Evolutionary conservation across 2,329 filamentous ascomycete species (phyloP).

Genomic region (Aspergillus melleus): DNA sequence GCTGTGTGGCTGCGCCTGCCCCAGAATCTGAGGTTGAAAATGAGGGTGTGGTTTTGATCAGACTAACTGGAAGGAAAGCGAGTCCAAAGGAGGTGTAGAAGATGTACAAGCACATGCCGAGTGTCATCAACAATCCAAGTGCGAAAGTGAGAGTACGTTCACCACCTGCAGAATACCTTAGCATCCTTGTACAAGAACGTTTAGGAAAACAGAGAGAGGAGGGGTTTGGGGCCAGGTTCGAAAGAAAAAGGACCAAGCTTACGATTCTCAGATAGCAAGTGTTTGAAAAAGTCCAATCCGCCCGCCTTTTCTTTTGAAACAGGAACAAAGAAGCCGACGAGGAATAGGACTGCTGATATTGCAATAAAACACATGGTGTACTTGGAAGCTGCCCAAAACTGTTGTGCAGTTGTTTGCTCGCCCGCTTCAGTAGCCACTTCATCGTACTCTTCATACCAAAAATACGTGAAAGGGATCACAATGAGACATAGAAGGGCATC

Average conservation of each 20-base stretch:
- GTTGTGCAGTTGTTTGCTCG: constrained; percentile 66
- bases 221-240: neutral
- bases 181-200: neutral
- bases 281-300: constrained; percentile 90
- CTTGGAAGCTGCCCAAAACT: constrained; percentile 82
- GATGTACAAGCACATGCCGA: constrained; percentile 83
- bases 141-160: constrained; percentile 91
- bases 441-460: constrained; percentile 97
- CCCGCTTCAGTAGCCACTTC: constrained; percentile 83
- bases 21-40: constrained; percentile 78
- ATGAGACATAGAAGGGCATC: constrained; percentile 87
- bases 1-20: constrained; percentile 73
- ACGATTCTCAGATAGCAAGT: constrained; percentile 78
- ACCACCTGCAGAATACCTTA: constrained; percentile 56
- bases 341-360: constrained; percentile 73
- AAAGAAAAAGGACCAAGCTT: constrained; percentile 32
- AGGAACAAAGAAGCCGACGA: constrained; percentile 92
- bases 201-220: neutral
- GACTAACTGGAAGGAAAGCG: constrained; percentile 80
- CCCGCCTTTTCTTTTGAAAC: constrained; percentile 67
- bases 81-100: constrained; percentile 87
- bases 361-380: constrained; percentile 85
- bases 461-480: constrained; percentile 93
- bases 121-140: constrained; percentile 80
- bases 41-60: constrained; percentile 89